Evolutionary conservation across 2,329 filamentous ascomycete species (phyloP), one percentile per base, ranked within the genome.

Genomic region (Pseudogymnoascus sp.): DNA sequence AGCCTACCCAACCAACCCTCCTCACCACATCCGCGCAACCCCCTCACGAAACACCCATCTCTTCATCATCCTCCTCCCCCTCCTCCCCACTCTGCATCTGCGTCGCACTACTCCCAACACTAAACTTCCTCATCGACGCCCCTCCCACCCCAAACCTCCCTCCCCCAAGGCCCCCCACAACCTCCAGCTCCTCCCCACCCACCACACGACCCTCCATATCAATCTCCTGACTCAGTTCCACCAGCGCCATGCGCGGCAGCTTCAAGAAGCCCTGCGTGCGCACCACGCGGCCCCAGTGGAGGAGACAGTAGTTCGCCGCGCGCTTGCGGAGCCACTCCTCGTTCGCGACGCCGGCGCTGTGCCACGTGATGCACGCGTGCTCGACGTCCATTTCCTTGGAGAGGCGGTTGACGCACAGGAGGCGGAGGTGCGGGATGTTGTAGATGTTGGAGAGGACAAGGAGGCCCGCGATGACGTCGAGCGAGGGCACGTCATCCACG

Each of bases 391-490:
- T 83, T 72, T 99, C 95, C 66, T 91, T 89, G 63, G 90, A 88
- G 3, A 99, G 82, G 7, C 95, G 86, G 73, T 96, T 93, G 62
- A 97, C 90, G 73, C 93, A 97, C 1, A 97, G 82, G 6, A 96
- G 83, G 19, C 93, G 89, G 24, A 99, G 85, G 68, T 95, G 91
- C 1, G 93, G 93, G 78, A 99, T 96, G 72, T 97, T 93, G 77
- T 99, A 99, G 56, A 97, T 90, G 74, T 97, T 97, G 47, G 92
- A 92, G 90, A 99, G 96, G 67, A 99, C 93, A 2, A 99, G 82
- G 75, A 99, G 86, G 7, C 95, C 93, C 0, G 95, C 93, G 13
- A 97, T 92, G 69, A 97, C 93, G 31, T 87, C 85, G 19, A 97
- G 84, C 59, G 88, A 83, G 0, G 85, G 84, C 56, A 80, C 78